Percentiles rank a stretch among this genome's conserved stretches.
Evolutionary conservation across 441 rosid species (phyloP).

Genomic region (Erodium texanum): DNA sequence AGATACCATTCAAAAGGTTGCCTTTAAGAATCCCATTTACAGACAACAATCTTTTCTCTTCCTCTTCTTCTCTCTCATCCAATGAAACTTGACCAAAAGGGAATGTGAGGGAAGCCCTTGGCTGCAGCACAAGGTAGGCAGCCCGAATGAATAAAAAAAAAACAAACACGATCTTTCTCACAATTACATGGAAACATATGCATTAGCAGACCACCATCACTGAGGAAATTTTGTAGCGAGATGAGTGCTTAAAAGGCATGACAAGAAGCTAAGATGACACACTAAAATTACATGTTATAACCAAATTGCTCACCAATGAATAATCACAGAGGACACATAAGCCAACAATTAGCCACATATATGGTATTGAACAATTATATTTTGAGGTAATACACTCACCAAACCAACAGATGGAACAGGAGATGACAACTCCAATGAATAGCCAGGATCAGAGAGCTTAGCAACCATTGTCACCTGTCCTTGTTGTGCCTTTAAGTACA

Average conservation of each 20-base stretch:
- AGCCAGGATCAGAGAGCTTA: conserved; percentile 57
- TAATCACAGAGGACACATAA: background rate
- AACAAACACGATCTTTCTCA: background rate
- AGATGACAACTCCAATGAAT: conserved; percentile 60
- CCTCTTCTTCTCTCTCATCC: conserved; percentile 66
- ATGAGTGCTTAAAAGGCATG: background rate
- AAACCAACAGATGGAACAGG: conserved; percentile 53
- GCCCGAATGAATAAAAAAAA: background rate
- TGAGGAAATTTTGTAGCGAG: background rate
- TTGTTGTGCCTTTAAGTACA: conserved; percentile 46
- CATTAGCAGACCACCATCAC: background rate
- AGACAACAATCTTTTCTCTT: conserved; percentile 42
- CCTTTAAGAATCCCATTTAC: conserved; percentile 57
- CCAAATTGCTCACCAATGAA: background rate
- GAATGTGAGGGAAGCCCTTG: conserved; percentile 75
- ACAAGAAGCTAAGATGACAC: background rate
- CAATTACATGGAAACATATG: background rate
- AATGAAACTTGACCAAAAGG: conserved; percentile 73
- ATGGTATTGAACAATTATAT: background rate
- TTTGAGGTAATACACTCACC: conserved; percentile 32
- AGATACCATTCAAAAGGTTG: conserved; percentile 47
- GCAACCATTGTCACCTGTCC: conserved; percentile 67
- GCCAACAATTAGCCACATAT: background rate
- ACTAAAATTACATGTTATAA: background rate
- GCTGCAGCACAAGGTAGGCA: conserved; percentile 37